These are phyloP conservation scores for Immersiporthe knoxdaviesiana DNA, from an alignment of 2,329 filamentous ascomycete genomes.

Conservation along the genomic window DNA sequence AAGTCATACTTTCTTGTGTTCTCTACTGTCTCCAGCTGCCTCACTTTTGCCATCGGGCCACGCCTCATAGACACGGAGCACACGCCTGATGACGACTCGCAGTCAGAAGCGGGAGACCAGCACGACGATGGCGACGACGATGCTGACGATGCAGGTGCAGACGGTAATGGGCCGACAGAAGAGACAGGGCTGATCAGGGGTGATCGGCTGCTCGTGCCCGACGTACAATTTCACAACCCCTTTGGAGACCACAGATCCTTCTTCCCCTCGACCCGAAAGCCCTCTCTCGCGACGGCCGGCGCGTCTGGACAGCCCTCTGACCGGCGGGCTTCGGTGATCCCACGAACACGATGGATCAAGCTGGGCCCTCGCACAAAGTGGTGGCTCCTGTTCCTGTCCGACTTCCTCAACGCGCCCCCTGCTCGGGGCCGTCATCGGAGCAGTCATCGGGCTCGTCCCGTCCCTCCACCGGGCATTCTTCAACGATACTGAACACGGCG, in stretches of 20 bases:
- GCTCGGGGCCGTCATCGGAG: constrained; percentile 61
- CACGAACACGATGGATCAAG: constrained; percentile 35
- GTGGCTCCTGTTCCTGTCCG: constrained; percentile 43
- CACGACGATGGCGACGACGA: constrained; percentile 34
- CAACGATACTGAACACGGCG: constrained; percentile 57
- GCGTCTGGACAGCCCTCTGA: not conserved
- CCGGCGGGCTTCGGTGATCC: constrained; percentile 34
- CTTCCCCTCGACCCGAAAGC: constrained; percentile 36
- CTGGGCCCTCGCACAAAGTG: constrained; percentile 37
- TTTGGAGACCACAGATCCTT: constrained; percentile 33
- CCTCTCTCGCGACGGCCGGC: constrained; percentile 3
- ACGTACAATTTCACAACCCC: constrained; percentile 27
- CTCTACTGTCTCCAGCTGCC: constrained; percentile 63
- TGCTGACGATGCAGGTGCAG: no score
- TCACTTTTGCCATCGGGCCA: constrained; percentile 68
- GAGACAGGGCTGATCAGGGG: constrained; percentile 52
- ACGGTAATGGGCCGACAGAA: constrained; percentile 40
- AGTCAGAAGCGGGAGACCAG: constrained; percentile 24
- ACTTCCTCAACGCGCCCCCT: constrained; percentile 66
- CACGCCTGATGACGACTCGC: constrained; percentile 38
- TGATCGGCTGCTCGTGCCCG: constrained; percentile 30
- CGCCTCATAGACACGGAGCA: constrained; percentile 55
- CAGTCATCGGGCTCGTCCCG: constrained; percentile 62
- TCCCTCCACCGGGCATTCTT: constrained; percentile 66
- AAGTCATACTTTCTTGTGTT: constrained; percentile 69